Conservation (phyloP, 371 early-diverging fungal species). For the Paraphysoderma sedebokerense region DNA sequence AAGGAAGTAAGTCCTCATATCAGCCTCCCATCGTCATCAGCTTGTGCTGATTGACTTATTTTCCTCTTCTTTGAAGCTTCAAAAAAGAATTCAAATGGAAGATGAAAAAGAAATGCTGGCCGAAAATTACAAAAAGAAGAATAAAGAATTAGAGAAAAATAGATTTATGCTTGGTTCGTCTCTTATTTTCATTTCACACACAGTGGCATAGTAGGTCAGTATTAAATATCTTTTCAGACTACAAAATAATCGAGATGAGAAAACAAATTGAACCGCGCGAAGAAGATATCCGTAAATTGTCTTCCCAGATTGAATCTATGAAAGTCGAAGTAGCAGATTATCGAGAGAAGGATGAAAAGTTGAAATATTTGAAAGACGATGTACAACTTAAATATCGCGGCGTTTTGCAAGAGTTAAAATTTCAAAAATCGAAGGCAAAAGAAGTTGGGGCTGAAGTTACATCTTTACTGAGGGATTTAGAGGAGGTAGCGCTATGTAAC, state of each 20-base stretch:
- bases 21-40: neutral
- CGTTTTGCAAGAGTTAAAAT: constrained; percentile 28
- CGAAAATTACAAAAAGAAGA: constrained; percentile 36
- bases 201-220: too few species aligned
- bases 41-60: neutral
- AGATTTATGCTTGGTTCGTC: constrained; percentile 39
- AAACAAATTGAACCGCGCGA: constrained; percentile 37
- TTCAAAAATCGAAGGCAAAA: constrained; percentile 22
- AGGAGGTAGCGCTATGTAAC: constrained; percentile 13
- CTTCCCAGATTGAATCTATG: neutral
- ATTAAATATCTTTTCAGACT: too few species aligned
- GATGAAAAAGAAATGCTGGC: constrained; percentile 37
- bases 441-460: too few species aligned
- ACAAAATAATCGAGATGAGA: constrained; percentile 33
- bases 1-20: constrained; percentile 22
- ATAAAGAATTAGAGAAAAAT: constrained; percentile 40
- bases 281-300: constrained; percentile 15
- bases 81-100: constrained; percentile 34
- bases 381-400: constrained; percentile 8
- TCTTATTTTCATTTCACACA: too few species aligned
- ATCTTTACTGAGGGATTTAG: too few species aligned
- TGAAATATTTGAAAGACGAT: neutral
- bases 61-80: constrained; percentile 13
- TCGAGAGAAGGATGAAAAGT: neutral
- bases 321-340: neutral